Evolutionary conservation across 306 rosid species (phyloP), one percentile per base, ranked within the genome.

Genomic region (Quercus berberidifolia): DNA sequence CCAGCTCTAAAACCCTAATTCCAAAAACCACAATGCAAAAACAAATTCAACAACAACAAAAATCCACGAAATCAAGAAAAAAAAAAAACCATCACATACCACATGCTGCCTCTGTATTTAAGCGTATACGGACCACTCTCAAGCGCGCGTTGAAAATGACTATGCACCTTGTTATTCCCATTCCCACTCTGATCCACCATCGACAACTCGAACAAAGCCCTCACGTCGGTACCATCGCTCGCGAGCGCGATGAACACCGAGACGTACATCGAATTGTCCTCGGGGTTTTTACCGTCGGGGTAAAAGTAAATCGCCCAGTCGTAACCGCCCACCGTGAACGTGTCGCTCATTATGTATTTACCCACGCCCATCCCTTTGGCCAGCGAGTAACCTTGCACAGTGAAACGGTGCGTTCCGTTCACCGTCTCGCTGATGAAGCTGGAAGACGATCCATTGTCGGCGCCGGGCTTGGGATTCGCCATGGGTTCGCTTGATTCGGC

Each of bases 101-200:
- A 94, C 98, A 94, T 94, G 84, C 98, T 94, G 78, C 98, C 98
- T 73, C 94, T 85, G 73, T 92, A 94, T 89, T 94, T 94, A 78
- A 94, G 76, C 10, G 97, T 89, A 78, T 94, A 94, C 4, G 98
- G 97, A 26, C 98, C 98, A 71, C 98, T 84, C 86, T 94, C 98
- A 7, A 94, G 87, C 0, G 98, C 92, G 2, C 98, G 97, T 86
- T 94, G 96, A 65, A 94, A 94, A 77, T 94, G 98, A 73, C 97
- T 94, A 57, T 94, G 98, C 31, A 94, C 94, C 80, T 94, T 94
- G 60, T 92, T 84, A 28, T 92, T 94, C 17, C 96, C 94, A 63
- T 91, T 89, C 10, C 79, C 81, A 56, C 87, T 90, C 86, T 92
- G 98, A 81, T 94, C 98, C 7, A 94, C 70, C 80, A 94, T 79